phyloP scores from a whole-genome alignment of 2,329 filamentous ascomycete species.

The Trichoderma guizhouense region DNA sequence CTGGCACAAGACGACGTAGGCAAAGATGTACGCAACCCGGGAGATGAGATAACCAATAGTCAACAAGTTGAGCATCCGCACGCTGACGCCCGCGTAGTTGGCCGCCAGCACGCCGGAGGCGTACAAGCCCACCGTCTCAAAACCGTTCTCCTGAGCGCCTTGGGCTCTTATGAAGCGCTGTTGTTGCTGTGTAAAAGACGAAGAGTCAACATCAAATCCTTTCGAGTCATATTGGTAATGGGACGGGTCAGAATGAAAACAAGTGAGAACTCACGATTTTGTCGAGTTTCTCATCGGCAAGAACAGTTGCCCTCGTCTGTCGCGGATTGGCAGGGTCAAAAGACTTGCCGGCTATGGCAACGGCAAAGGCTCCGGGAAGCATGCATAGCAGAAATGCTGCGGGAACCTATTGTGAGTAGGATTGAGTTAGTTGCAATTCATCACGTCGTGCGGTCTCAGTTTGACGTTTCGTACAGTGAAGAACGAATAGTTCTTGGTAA shows the following conservation, averaged over 20 bases:
- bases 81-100: constrained; percentile 41
- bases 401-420: constrained; percentile 34
- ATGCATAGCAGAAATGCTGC: constrained; percentile 36
- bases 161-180: constrained; percentile 54
- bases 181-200: constrained; percentile 39
- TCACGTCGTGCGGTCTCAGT: too few relatives aligned
- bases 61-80: constrained; percentile 39
- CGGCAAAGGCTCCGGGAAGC: constrained; percentile 36
- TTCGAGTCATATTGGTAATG: not conserved
- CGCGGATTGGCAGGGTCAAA: constrained; percentile 42
- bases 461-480: constrained; percentile 26
- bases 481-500: constrained; percentile 36
- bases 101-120: constrained; percentile 44
- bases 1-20: constrained; percentile 43
- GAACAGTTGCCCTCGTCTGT: constrained; percentile 29
- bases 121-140: constrained; percentile 44
- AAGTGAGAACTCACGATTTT: constrained; percentile 26
- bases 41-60: constrained; percentile 38
- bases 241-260: not conserved
- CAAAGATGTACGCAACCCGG: constrained; percentile 40
- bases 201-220: not conserved
- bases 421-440: not conserved
- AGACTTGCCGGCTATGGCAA: constrained; percentile 28
- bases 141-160: constrained; percentile 43
- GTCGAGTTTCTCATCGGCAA: constrained; percentile 32